Evolutionary conservation across 208 protist species (phyloP).

Genomic region (Trypanosoma brucei): DNA sequence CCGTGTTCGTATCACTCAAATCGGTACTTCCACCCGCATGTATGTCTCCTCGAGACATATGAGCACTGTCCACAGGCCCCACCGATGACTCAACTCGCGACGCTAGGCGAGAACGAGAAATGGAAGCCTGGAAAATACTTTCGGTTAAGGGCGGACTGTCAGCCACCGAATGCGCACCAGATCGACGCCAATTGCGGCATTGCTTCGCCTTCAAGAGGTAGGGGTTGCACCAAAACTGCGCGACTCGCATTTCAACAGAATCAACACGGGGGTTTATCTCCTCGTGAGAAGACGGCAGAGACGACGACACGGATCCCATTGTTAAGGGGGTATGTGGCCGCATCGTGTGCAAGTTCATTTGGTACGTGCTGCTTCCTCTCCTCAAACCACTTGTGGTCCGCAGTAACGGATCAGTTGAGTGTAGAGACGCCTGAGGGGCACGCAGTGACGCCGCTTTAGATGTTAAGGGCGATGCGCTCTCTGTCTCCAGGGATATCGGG

Average conservation of each 20-base stretch:
- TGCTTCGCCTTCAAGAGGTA: constrained; percentile 53
- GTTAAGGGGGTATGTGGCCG: not conserved
- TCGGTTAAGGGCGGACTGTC: not conserved
- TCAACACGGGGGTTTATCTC: constrained; percentile 19
- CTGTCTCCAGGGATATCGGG: not conserved
- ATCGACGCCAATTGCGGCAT: constrained; percentile 16
- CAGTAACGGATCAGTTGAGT: not conserved
- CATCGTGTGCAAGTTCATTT: not conserved
- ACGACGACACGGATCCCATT: not conserved
- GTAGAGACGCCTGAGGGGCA: not conserved
- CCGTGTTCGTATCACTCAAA: not conserved
- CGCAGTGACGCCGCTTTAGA: not conserved
- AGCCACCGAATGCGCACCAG: constrained; percentile 6
- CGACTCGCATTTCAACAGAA: constrained; percentile 51
- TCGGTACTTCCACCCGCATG: not conserved
- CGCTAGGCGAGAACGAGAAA: not conserved
- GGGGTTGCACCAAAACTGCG: constrained; percentile 70
- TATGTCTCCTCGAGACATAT: not conserved
- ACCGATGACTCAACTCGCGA: not conserved
- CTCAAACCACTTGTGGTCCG: not conserved
- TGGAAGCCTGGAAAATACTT: not conserved
- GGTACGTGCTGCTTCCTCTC: not conserved
- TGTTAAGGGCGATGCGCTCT: not conserved
- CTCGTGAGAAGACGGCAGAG: not conserved
- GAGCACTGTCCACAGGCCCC: not conserved